phyloP scores from a whole-genome alignment of 306 rosid species.

The Trichosanthes truncata region DNA sequence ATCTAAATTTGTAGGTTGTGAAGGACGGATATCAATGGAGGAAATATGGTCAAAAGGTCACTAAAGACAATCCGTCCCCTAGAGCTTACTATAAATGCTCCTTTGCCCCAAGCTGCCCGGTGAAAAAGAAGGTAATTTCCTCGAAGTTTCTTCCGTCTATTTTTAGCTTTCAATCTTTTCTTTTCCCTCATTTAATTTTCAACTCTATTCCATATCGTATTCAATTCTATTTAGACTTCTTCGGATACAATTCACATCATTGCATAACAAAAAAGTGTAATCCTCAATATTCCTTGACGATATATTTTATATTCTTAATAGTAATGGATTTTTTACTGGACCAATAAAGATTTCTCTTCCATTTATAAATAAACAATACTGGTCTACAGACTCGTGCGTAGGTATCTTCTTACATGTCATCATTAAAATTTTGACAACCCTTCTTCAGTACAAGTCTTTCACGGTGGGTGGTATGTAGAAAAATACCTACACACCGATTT shows the following conservation, averaged over 20 bases:
- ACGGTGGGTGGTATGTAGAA: too few species aligned
- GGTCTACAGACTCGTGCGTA: too few species aligned
- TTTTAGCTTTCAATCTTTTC: background rate
- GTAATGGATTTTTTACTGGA: too few species aligned
- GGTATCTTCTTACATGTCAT: too few species aligned
- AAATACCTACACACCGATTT: too few species aligned
- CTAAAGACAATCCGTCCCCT: conserved; percentile 63
- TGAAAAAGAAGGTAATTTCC: conserved; percentile 39
- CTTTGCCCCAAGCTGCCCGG: conserved; percentile 54
- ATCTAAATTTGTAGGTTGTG: background rate
- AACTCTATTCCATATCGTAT: background rate
- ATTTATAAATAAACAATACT: too few species aligned
- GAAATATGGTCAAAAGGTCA: conserved; percentile 73
- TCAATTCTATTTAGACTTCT: background rate
- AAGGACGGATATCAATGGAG: conserved; percentile 74
- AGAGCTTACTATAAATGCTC: conserved; percentile 72
- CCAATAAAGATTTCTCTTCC: too few species aligned
- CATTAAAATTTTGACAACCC: too few species aligned
- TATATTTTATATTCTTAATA: too few species aligned
- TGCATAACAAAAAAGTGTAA: background rate
- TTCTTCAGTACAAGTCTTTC: too few species aligned
- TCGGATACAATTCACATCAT: background rate
- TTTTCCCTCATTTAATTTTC: background rate
- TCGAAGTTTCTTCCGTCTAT: background rate
- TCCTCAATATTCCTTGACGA: background rate